Conservation (phyloP, 352 stramenopile genomes). For the Nothophytophthora sp. region DNA sequence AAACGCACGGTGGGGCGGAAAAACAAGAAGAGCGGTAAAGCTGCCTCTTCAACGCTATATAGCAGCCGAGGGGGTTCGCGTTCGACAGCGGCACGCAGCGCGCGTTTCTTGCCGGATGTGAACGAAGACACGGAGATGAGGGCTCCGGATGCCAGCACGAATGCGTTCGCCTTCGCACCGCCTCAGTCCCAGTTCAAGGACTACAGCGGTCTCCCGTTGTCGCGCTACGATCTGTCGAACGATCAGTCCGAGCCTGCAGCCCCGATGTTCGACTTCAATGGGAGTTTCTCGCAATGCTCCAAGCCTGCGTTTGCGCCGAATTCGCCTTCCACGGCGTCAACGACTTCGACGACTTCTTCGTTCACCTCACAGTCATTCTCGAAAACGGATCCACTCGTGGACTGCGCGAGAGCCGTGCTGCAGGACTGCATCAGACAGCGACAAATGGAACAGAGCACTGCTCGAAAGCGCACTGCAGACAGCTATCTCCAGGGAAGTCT, state of each 20-base stretch:
- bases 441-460: constrained; percentile 50
- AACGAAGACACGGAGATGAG: constrained; percentile 28
- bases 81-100: constrained; percentile 4
- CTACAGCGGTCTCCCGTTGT: constrained; percentile 1
- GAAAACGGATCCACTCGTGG: constrained; percentile 52
- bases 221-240: constrained; percentile 8
- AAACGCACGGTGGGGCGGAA: constrained; percentile 36
- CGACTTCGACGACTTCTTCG: constrained; percentile 41
- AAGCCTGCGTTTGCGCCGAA: constrained; percentile 16
- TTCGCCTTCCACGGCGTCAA: constrained; percentile 39
- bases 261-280: constrained; percentile 17
- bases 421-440: constrained; percentile 74
- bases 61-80: constrained; percentile 8
- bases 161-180: constrained; percentile 20
- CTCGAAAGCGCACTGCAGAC: constrained; percentile 73
- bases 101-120: constrained; percentile 18
- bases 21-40: constrained; percentile 39
- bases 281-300: constrained; percentile 13
- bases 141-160: constrained; percentile 11
- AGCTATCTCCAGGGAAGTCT: constrained; percentile 38
- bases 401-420: constrained; percentile 62
- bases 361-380: constrained; percentile 41
- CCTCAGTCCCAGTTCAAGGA: constrained; percentile 14
- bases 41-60: constrained; percentile 7
- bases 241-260: constrained; percentile 3